Percentiles rank a stretch among this genome's conserved stretches.
These are phyloP conservation scores for Flaveria brownii DNA, from an alignment of 129 eudicot species.

Conservation along the genomic window DNA sequence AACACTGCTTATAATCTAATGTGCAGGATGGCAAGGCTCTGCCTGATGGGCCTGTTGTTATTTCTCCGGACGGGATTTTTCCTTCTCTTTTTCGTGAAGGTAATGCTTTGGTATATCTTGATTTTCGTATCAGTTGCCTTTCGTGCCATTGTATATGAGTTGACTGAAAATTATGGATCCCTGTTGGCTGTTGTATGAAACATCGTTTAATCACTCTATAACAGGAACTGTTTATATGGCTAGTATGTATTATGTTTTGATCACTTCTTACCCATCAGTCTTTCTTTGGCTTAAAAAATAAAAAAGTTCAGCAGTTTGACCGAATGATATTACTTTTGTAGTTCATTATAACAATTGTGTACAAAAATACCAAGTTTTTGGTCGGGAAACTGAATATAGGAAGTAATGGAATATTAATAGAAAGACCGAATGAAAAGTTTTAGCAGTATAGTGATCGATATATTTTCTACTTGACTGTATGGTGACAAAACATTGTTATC, in stretches of 20 bases:
- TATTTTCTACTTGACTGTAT: too few species aligned
- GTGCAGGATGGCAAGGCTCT: slow-evolving; percentile 87
- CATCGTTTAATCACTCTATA: too few species aligned
- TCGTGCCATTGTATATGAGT: background rate
- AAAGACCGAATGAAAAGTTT: too few species aligned
- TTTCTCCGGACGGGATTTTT: slow-evolving; percentile 96
- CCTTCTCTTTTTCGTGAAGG: slow-evolving; percentile 98
- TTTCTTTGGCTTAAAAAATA: background rate
- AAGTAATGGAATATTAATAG: too few species aligned
- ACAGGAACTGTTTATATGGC: background rate
- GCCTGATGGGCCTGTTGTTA: slow-evolving; percentile 97
- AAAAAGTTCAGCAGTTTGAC: background rate
- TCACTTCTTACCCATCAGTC: background rate
- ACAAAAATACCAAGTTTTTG: background rate
- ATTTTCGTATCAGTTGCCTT: background rate
- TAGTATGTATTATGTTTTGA: background rate
- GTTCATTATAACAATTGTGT: background rate
- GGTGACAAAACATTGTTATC: background rate
- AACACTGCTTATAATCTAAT: slow-evolving; percentile 13
- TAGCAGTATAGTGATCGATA: too few species aligned
- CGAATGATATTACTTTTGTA: background rate
- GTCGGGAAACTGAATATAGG: background rate
- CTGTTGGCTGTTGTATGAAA: background rate
- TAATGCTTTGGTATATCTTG: slow-evolving; percentile 29
- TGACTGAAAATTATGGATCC: background rate